A percentile compares a stretch with the other conserved stretches of the same genome.
Evolutionary conservation across 495 filamentous ascomycete species (phyloP).

Genomic region (Penicilliopsis zonata): DNA sequence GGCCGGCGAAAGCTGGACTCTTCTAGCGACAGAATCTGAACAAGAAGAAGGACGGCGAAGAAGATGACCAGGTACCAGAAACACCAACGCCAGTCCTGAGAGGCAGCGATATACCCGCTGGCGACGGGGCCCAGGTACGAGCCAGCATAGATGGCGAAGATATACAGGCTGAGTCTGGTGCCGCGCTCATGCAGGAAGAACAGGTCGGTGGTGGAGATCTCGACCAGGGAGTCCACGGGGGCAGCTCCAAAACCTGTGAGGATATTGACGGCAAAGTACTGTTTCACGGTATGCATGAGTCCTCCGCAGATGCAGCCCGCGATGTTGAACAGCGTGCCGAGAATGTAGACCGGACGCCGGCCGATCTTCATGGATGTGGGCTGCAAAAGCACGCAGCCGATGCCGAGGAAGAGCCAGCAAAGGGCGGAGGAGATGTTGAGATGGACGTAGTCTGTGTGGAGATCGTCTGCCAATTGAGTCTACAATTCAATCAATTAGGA

Average conservation of each 20-base stretch:
- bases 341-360: conserved; percentile 15
- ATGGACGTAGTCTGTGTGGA: too few species aligned
- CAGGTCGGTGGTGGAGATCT: conserved; percentile 36
- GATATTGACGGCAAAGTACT: conserved; percentile 39
- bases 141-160: conserved; percentile 30
- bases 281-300: conserved; percentile 25
- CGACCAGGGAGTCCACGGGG: conserved; percentile 37
- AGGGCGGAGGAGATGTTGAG: too few species aligned
- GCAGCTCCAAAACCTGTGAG: conserved; percentile 41
- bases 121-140: conserved; percentile 41
- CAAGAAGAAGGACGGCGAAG: conserved; percentile 29
- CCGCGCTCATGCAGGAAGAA: conserved; percentile 43
- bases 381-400: conserved; percentile 21
- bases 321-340: conserved; percentile 15
- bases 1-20: conserved; percentile 25
- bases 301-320: conserved; percentile 34
- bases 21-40: conserved; percentile 45
- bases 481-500: too few species aligned
- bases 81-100: conserved; percentile 33
- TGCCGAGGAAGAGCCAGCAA: conserved; percentile 28
- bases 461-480: too few species aligned
- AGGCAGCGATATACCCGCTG: conserved; percentile 38
- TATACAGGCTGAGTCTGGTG: conserved; percentile 39
- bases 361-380: conserved; percentile 19
- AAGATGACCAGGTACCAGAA: conserved; percentile 42